Base-by-base conservation (phyloP, 345 rosid genomes). In the Pistacia atlantica region DNA sequence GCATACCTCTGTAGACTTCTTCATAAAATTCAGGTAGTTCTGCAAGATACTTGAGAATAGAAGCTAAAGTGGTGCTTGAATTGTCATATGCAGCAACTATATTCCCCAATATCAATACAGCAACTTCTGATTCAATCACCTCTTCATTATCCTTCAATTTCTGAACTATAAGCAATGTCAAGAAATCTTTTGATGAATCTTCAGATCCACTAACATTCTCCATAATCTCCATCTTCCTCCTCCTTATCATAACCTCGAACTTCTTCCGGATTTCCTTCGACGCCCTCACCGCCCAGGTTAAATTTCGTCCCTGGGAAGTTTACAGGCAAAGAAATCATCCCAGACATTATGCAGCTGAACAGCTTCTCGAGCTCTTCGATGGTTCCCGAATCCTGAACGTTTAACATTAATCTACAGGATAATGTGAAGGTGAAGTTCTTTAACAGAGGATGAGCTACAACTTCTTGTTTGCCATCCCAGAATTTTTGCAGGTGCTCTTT, bases 251-350 rank as follows among this genome's bases (percentile, higher is more conserved):
- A 2, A 8, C 71, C 0, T 4, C 56, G 16, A 69, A 18, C 66
- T 74, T 66, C 65, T 51, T 13, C 12, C 64, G 37, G 8, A 62
- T 14, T 16, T 18, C 49, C 38, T 28, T 57, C 8, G 4, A 20
- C n/a, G 65, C 79, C 14, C 11, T 61, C 22, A 75, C n/a, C 1
- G 76, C 79, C 1, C 54, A n/a, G 55, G 14, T 78, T 2, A 3
- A 14, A 77, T 3, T 51, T n/a, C 22, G 77, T 80, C 8, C 80
- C 84, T 0, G 78, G 78, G 22, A 77, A 42, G 55, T 69, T 69
- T 14, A 73, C 1, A 13, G 75, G 84, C 20, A 73, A 9, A 1
- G 75, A 62, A 4, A 54, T 11, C 9, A 81, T 10, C 8, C 75
- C 81, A 1, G 20, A 14, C 17, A 25, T 31, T 3, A 64, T n/a